phyloP scores from a whole-genome alignment of 208 protist genomes.

The Trypanosoma rangeli region DNA sequence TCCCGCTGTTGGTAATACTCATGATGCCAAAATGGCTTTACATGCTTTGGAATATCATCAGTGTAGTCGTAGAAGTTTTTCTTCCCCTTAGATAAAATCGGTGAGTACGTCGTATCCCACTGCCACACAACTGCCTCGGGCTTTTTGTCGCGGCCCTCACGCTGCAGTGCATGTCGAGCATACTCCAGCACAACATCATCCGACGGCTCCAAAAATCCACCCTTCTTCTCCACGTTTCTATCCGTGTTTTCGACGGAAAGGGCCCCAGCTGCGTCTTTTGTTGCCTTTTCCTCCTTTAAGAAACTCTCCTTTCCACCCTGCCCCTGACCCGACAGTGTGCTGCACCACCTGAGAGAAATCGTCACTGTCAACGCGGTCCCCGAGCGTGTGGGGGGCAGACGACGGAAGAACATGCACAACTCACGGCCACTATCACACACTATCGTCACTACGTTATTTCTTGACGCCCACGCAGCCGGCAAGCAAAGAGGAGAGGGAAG shows the following conservation, averaged over 20 bases:
- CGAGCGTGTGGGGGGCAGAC: background rate
- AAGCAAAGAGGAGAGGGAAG: background rate
- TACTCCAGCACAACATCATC: slow-evolving; percentile 86
- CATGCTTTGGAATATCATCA: slow-evolving; percentile 86
- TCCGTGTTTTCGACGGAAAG: slow-evolving; percentile 9
- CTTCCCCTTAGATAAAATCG: slow-evolving; percentile 74
- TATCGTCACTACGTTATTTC: background rate
- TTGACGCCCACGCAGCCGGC: background rate
- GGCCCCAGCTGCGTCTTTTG: background rate
- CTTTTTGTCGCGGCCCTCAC: slow-evolving; percentile 72
- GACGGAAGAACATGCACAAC: slow-evolving; percentile 13
- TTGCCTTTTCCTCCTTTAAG: background rate
- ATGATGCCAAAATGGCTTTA: slow-evolving; percentile 87
- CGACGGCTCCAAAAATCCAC: slow-evolving; percentile 78
- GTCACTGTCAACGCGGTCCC: background rate
- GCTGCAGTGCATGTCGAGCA: slow-evolving; percentile 73
- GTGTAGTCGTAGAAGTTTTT: slow-evolving; percentile 86
- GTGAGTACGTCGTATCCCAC: slow-evolving; percentile 72
- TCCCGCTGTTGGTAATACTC: slow-evolving; percentile 89
- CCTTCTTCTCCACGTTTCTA: slow-evolving; percentile 35
- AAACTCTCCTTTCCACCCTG: background rate
- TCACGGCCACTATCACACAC: background rate
- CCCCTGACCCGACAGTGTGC: slow-evolving; percentile 5
- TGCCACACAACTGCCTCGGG: slow-evolving; percentile 77
- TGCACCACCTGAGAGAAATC: background rate